Evolutionary conservation across 805 yeast species (phyloP), one percentile per base, ranked within the genome.

Genomic region (Diddensiella caesifluorescens): DNA sequence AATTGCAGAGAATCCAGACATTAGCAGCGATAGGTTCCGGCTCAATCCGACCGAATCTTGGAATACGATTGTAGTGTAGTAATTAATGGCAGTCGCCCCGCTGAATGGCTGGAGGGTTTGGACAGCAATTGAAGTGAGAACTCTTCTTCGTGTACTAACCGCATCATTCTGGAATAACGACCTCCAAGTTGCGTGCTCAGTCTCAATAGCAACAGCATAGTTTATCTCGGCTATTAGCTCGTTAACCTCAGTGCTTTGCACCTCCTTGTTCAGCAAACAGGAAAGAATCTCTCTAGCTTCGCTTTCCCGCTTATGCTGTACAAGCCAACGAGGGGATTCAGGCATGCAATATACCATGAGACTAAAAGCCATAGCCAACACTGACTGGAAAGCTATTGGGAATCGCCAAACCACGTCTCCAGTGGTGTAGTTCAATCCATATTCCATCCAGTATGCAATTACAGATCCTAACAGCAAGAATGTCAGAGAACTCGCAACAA

Each of bases 311-410:
- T 80, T 80, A 48, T 79, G 75, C 53, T 75, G 75, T 5, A 86
- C 85, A 55, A 73, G 79, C 61, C 70, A 87, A 44, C 95, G 68
- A 0, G 95, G 95, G 30, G 87, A 75, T 58, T 87, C 95, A 0
- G 95, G 95, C 13, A 87, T 61, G 31, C 75, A 70, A 31, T 75
- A 56, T 10, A 45, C 16, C 3, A 40, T 22, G 21, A 67, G 65
- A 21, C 22, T 65, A 19, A 38, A 81, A 77, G 81, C 56, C 42
- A 48, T 21, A 4, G 53, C 41, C 25, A 50, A 49, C n/a, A 49
- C 39, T 10, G 41, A 25, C 31, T 49, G 52, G 34, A 51, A 32
- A 10, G 52, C 53, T 10, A 50, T 34, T 18, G 55, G 55, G 32
- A 48, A 37, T 26, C 51, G 38, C 52, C 53, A 51, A 13, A 26